Evolutionary conservation across 192 early-diverging fungal genomes (phyloP).

Genomic region (Backusella parvicylindrica): DNA sequence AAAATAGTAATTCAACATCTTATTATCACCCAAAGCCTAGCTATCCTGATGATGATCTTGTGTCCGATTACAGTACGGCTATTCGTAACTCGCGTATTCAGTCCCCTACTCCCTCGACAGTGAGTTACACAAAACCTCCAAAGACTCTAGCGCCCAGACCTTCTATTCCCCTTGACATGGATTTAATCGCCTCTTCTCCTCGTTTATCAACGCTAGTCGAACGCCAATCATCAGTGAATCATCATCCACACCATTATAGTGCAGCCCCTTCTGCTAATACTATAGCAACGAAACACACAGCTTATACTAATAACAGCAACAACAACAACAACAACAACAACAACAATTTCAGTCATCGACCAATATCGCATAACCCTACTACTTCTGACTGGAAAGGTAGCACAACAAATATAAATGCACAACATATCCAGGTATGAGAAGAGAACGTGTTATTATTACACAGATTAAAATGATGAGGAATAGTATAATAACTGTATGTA

Average conservation of each 20-base stretch:
- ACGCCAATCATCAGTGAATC: neutral
- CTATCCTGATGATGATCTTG: conserved; percentile 10
- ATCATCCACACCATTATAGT: neutral
- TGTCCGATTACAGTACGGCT: conserved; percentile 8
- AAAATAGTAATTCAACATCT: neutral
- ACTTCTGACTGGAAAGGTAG: neutral
- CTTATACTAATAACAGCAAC: neutral
- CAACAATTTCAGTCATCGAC: neutral
- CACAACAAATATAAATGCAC: neutral
- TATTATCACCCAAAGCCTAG: neutral
- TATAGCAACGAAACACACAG: neutral
- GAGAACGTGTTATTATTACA: neutral
- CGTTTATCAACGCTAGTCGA: neutral
- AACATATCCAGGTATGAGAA: neutral
- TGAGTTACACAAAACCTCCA: neutral
- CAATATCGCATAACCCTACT: neutral
- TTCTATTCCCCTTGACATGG: conserved; percentile 9
- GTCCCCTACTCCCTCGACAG: neutral
- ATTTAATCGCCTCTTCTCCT: conserved; percentile 10
- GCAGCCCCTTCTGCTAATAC: neutral
- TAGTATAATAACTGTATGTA: neutral
- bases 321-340: neutral
- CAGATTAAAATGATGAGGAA: neutral
- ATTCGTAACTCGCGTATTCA: conserved; percentile 2
- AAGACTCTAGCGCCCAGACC: neutral